These are phyloP conservation scores for Fusarium devonianum DNA, from an alignment of 2,329 filamentous ascomycete genomes.

Conservation along the genomic window DNA sequence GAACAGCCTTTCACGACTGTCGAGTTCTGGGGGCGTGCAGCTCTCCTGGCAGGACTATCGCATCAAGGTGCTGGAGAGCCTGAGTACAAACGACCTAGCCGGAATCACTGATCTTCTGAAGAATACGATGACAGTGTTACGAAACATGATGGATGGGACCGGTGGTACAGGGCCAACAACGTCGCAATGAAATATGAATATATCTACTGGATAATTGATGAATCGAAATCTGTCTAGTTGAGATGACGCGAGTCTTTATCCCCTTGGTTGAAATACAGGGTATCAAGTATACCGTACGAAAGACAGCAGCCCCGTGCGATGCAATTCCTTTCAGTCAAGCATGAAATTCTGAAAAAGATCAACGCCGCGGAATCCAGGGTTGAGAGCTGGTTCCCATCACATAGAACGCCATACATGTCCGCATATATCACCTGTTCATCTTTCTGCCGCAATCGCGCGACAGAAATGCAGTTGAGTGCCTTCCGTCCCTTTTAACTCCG, in stretches of 20 bases:
- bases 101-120: slow-evolving; percentile 78
- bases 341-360: slow-evolving; percentile 42
- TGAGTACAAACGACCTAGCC: slow-evolving; percentile 68
- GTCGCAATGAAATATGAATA: slow-evolving; percentile 7
- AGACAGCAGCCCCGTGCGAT: slow-evolving; percentile 16
- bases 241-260: slow-evolving; percentile 38
- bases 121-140: slow-evolving; percentile 80
- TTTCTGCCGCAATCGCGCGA: slow-evolving; percentile 17
- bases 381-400: slow-evolving; percentile 43
- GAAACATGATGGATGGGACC: slow-evolving; percentile 53
- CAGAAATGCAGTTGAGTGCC: slow-evolving; percentile 47
- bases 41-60: slow-evolving; percentile 79
- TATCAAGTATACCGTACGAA: slow-evolving; percentile 41
- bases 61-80: slow-evolving; percentile 71
- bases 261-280: slow-evolving; percentile 48
- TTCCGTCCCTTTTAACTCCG: slow-evolving; percentile 21
- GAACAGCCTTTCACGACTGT: slow-evolving; percentile 67
- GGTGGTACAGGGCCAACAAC: slow-evolving; percentile 31
- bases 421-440: slow-evolving; percentile 2
- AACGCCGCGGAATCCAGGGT: slow-evolving; percentile 43
- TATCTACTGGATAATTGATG: slow-evolving; percentile 3
- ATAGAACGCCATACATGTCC: slow-evolving; percentile 34
- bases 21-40: slow-evolving; percentile 68
- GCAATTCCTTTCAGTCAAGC: slow-evolving; percentile 16
- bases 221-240: slow-evolving; percentile 43